A percentile compares a stretch with the other conserved stretches of the same genome.
phyloP scores from a whole-genome alignment of 2,329 filamentous ascomycete species.

The Hypoxylon sp. region DNA sequence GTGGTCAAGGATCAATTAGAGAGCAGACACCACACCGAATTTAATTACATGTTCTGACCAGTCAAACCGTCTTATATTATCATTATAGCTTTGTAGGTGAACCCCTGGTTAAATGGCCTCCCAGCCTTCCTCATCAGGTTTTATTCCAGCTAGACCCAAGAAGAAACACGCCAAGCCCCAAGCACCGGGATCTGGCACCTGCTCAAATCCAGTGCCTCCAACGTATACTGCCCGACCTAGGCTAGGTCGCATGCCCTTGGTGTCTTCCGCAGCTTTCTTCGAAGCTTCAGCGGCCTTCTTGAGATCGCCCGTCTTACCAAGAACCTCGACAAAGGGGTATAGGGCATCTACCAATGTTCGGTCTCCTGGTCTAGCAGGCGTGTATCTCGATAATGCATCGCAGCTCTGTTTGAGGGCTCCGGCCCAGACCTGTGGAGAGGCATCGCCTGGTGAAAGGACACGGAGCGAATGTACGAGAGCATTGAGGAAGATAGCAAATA shows the following conservation, averaged over 20 bases:
- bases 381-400: constrained; percentile 82
- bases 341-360: constrained; percentile 92
- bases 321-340: constrained; percentile 84
- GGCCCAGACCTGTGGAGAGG: constrained; percentile 65
- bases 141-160: constrained; percentile 76
- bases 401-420: constrained; percentile 80
- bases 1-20: constrained; percentile 30
- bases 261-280: constrained; percentile 81
- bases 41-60: constrained; percentile 31
- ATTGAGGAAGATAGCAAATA: constrained; percentile 89
- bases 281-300: constrained; percentile 82
- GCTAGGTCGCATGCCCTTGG: constrained; percentile 92
- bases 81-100: constrained; percentile 33
- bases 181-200: constrained; percentile 77
- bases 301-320: constrained; percentile 76
- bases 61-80: constrained; percentile 17
- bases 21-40: constrained; percentile 38
- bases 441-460: constrained; percentile 58
- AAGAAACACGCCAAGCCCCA: constrained; percentile 85
- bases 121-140: constrained; percentile 61
- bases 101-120: constrained; percentile 50
- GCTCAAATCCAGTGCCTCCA: constrained; percentile 79
- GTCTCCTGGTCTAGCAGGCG: constrained; percentile 89
- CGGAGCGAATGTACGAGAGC: constrained; percentile 78
- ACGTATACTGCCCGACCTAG: constrained; percentile 88